Evolutionary conservation across 441 rosid species (phyloP).

Genomic region (Corymbia calophylla): DNA sequence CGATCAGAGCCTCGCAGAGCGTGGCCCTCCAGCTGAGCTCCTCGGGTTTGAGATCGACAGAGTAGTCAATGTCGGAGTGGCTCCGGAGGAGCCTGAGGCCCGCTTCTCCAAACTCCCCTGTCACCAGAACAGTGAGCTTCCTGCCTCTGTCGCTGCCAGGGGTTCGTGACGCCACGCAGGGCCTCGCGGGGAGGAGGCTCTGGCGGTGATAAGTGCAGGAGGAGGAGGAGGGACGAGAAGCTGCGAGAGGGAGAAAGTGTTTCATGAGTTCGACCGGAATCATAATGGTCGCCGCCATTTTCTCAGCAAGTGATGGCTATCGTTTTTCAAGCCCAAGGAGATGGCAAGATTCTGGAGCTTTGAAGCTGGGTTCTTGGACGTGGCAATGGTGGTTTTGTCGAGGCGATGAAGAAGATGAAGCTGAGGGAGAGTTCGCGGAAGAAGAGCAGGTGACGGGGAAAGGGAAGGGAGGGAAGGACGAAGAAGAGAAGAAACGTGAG

Average conservation of each 20-base stretch:
- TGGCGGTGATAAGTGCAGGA: background rate
- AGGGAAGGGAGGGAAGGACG: background rate
- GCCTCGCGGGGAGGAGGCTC: background rate
- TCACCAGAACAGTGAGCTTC: slow-evolving; percentile 11
- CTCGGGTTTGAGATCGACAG: background rate
- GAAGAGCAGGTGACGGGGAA: background rate
- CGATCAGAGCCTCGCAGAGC: background rate
- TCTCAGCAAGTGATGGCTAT: background rate
- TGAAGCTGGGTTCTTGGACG: background rate
- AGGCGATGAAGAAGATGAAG: background rate
- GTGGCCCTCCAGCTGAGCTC: background rate
- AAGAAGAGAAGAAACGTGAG: background rate
- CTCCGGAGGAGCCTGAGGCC: background rate
- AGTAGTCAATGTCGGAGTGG: background rate
- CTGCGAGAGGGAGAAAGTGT: background rate
- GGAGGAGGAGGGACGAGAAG: background rate
- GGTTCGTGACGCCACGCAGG: background rate
- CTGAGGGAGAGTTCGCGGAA: background rate
- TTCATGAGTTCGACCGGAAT: no score
- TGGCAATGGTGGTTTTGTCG: background rate
- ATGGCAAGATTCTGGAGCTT: background rate
- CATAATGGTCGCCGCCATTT: no score
- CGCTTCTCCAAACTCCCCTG: background rate
- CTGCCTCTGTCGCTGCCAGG: background rate
- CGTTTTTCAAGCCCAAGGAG: background rate